phyloP scores from a whole-genome alignment of 2,329 filamentous ascomycete species.

The Exophiala dermatitidis region DNA sequence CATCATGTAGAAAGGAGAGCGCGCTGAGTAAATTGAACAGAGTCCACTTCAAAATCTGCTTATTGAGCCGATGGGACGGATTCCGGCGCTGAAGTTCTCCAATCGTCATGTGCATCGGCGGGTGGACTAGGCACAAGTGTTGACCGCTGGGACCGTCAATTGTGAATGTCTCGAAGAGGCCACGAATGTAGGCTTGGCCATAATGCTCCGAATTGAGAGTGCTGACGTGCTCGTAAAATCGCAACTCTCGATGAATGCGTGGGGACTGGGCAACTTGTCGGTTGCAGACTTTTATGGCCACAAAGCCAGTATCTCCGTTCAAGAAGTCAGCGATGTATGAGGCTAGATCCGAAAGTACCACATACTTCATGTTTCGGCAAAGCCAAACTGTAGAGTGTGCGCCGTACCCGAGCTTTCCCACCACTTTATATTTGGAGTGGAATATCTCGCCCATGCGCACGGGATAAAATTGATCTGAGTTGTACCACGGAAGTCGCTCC shows the following conservation, averaged over 20 bases:
- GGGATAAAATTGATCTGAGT: conserved; percentile 31
- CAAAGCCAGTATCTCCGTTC: not conserved
- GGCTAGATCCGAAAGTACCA: conserved; percentile 26
- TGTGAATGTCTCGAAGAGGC: conserved; percentile 33
- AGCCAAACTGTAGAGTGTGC: conserved; percentile 44
- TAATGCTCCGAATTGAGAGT: conserved; percentile 3
- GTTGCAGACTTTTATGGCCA: conserved; percentile 7
- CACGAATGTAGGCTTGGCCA: conserved; percentile 26
- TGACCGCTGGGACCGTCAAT: conserved; percentile 29
- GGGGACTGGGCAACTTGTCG: not conserved
- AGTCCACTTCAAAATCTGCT: not conserved
- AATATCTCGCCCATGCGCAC: conserved; percentile 39
- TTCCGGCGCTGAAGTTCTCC: not conserved
- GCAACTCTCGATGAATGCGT: conserved; percentile 5
- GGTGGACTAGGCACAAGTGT: conserved; percentile 34
- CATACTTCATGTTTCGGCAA: conserved; percentile 31
- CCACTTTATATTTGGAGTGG: conserved; percentile 37
- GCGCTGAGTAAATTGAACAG: conserved; percentile 15
- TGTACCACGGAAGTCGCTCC: not conserved
- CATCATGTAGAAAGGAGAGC: conserved; percentile 34
- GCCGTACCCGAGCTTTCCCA: conserved; percentile 43
- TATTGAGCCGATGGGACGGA: not conserved
- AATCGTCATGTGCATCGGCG: conserved; percentile 24
- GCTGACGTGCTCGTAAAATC: conserved; percentile 12
- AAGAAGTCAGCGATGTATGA: conserved; percentile 29